Conservation (phyloP, 73 alveolate species). For the Blepharisma stoltei region DNA sequence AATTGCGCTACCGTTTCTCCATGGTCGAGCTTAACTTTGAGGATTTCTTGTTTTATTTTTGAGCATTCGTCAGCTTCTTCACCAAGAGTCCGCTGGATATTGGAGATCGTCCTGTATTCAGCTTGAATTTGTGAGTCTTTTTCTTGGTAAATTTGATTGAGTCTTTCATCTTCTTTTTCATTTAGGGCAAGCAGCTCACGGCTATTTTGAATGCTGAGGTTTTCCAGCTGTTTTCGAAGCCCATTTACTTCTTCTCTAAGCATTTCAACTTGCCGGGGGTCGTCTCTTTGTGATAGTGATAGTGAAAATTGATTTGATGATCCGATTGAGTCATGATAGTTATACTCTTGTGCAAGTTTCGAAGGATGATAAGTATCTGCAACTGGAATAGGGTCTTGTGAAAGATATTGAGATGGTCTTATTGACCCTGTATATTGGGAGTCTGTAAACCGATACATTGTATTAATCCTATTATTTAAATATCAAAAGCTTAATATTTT, state of each 20-base stretch:
- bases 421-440: too few species aligned
- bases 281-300: too few species aligned
- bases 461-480: too few species aligned
- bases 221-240: conserved; percentile 17
- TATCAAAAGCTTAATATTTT: too few species aligned
- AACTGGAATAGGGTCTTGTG: too few species aligned
- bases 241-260: neutral
- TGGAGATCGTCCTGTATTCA: neutral
- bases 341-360: too few species aligned
- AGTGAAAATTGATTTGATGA: too few species aligned
- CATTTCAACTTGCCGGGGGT: neutral
- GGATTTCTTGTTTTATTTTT: neutral
- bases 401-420: too few species aligned
- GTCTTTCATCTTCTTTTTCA: neutral
- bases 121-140: conserved; percentile 20
- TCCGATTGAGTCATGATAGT: too few species aligned
- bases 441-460: too few species aligned
- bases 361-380: too few species aligned
- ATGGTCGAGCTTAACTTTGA: neutral
- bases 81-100: neutral
- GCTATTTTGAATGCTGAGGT: neutral
- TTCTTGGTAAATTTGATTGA: neutral
- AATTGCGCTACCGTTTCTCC: conserved; percentile 12
- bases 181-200: neutral
- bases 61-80: conserved; percentile 16